Evolutionary conservation across 2,329 filamentous ascomycete species (phyloP).

Genomic region (Exophiala sp.): DNA sequence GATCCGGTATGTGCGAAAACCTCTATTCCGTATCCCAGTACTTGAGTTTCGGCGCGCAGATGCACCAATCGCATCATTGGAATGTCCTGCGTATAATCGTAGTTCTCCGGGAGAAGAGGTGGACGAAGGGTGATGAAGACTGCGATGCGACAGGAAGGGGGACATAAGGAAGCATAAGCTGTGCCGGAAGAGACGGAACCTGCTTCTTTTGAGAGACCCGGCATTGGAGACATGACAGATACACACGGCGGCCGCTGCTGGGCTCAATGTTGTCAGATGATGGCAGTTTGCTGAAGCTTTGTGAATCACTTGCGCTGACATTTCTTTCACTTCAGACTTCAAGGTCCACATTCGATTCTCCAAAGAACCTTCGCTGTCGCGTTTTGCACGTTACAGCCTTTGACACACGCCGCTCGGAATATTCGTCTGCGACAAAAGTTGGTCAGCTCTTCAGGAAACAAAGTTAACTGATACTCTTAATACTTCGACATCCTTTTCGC

Average conservation of each 20-base stretch:
- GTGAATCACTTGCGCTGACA: constrained; percentile 14
- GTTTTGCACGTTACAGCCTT: constrained; percentile 21
- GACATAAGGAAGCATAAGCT: no score
- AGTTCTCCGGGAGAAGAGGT: no score
- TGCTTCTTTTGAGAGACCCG: background rate
- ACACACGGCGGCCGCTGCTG: background rate
- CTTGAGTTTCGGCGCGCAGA: background rate
- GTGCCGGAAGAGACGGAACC: no score
- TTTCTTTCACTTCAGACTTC: constrained; percentile 14
- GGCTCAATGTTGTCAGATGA: background rate
- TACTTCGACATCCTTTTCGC: constrained; percentile 16
- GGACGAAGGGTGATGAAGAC: background rate
- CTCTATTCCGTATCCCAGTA: constrained; percentile 5
- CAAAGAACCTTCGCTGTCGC: constrained; percentile 17
- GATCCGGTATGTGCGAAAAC: constrained; percentile 25
- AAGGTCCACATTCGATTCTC: constrained; percentile 20
- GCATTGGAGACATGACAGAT: background rate
- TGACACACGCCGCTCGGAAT: constrained; percentile 19
- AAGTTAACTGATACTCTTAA: constrained; percentile 13
- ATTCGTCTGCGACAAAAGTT: constrained; percentile 26
- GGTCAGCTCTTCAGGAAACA: constrained; percentile 7
- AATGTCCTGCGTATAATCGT: background rate
- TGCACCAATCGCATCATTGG: constrained; percentile 2
- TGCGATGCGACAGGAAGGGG: background rate
- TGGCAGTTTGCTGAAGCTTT: background rate